phyloP scores from a whole-genome alignment of 495 filamentous ascomycete genomes.

The Pyrenula massariospora region DNA sequence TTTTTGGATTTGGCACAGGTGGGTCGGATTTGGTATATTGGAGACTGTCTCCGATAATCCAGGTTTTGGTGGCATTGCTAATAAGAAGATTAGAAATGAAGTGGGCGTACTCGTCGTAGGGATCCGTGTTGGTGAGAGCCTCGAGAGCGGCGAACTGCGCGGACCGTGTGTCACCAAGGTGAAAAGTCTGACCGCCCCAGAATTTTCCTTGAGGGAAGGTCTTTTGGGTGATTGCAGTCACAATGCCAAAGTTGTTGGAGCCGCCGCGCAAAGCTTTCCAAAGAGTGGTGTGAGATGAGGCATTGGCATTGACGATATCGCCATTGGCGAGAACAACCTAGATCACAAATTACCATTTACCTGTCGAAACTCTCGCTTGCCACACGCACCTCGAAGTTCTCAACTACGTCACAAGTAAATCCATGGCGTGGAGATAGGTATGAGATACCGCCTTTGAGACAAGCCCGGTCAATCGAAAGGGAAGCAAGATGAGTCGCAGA shows the following conservation, averaged over 20 bases:
- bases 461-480: background rate
- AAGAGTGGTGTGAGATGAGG: conserved; percentile 18
- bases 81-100: background rate
- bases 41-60: conserved; percentile 2
- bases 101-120: background rate
- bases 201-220: conserved; percentile 21
- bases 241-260: conserved; percentile 37
- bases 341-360: too few relatives aligned
- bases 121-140: background rate
- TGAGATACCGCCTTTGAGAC: conserved; percentile 14
- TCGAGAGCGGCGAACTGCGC: background rate
- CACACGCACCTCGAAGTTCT: conserved; percentile 14
- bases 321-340: conserved; percentile 23
- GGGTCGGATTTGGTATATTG: conserved; percentile 9
- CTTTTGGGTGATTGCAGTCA: conserved; percentile 25
- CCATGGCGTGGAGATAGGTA: conserved; percentile 12
- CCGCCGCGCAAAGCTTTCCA: conserved; percentile 34
- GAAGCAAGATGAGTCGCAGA: conserved; percentile 2
- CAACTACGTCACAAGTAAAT: conserved; percentile 17
- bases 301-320: conserved; percentile 19
- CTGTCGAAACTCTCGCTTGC: too few relatives aligned
- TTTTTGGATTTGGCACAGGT: conserved; percentile 9
- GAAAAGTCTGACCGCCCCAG: conserved; percentile 23
- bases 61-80: background rate
- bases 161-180: background rate